Evolutionary conservation across 345 rosid species (phyloP), one percentile per base, ranked within the genome.

Genomic region (Crucihimalaya himalaica): DNA sequence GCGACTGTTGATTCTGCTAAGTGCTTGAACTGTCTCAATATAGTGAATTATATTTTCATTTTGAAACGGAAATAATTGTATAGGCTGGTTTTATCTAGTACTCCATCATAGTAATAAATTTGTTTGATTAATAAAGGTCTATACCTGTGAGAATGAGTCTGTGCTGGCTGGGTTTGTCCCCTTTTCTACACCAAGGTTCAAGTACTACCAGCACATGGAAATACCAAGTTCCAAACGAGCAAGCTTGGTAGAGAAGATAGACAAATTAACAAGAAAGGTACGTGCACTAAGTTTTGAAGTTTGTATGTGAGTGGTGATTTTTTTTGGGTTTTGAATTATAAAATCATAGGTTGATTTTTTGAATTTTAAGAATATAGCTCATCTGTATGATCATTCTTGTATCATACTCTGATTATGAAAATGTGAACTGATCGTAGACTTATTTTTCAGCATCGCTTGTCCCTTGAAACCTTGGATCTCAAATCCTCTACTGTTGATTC

Each of bases 141-240:
- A 88, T 70, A 92, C 97, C 8, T 86, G 93, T 62, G 39, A 7
- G 43, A 80, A 72, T 18, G 96, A 89, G 75, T 81, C 96, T 2
- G 89, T 79, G 51, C 71, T 89, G 53, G 84, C 96, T 18, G 55
- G 77, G 32, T 88, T 43, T 57, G 72, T 92, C 64, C 91, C 97
- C 52, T 84, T 83, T 76, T 75, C 97, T 18, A 86, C 79, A 42
- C 80, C 87, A 18, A 85, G 79, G 65, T 88, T 88, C 84, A 85
- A 77, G 78, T 45, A 68, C 64, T 92, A 85, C 76, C 35, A 76
- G 37, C 57, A 73, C 20, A 63, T 18, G 63, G 72, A 78, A 18
- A 75, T 82, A 25, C 88, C 87, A 15, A 11, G 37, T 10, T 37
- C 40, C 19, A 34, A 70, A 47, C 61, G 64, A 66, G 79, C 8